These are phyloP conservation scores for Dovyalis caffra DNA, from an alignment of 345 rosid genomes.

Conservation along the genomic window DNA sequence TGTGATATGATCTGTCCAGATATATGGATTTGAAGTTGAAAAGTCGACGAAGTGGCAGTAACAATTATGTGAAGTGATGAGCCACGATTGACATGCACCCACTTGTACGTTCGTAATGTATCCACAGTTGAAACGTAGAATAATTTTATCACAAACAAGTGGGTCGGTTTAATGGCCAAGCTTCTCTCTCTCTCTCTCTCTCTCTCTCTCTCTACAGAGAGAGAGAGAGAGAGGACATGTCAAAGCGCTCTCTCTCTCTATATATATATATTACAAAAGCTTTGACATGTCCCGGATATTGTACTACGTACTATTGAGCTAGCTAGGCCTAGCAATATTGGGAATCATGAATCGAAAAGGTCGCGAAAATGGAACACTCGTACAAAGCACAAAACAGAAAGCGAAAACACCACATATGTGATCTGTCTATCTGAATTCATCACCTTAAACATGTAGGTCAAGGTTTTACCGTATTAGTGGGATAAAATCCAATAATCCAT, in stretches of 20 bases:
- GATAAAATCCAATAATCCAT: neutral
- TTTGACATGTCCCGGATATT: neutral
- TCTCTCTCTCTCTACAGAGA: too few relatives aligned
- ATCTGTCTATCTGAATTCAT: neutral
- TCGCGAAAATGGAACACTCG: neutral
- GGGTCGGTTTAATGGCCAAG: neutral
- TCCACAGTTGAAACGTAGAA: neutral
- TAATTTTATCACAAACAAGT: neutral
- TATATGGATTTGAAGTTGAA: too few relatives aligned
- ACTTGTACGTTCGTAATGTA: neutral
- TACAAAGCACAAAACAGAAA: neutral
- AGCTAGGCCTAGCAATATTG: neutral
- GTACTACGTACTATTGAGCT: neutral
- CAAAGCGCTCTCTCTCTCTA: too few relatives aligned
- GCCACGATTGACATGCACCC: neutral
- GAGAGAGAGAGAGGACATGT: too few relatives aligned
- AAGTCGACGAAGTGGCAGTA: too few relatives aligned
- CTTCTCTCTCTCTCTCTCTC: too few relatives aligned
- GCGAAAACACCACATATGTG: neutral
- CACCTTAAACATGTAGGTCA: neutral
- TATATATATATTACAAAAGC: too few relatives aligned
- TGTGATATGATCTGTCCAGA: neutral
- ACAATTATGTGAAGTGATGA: neutral
- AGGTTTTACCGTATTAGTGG: neutral
- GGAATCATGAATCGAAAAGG: neutral